phyloP scores from a whole-genome alignment of 108 stramenopile genomes.

The Cyclostephanos tholiformis region DNA sequence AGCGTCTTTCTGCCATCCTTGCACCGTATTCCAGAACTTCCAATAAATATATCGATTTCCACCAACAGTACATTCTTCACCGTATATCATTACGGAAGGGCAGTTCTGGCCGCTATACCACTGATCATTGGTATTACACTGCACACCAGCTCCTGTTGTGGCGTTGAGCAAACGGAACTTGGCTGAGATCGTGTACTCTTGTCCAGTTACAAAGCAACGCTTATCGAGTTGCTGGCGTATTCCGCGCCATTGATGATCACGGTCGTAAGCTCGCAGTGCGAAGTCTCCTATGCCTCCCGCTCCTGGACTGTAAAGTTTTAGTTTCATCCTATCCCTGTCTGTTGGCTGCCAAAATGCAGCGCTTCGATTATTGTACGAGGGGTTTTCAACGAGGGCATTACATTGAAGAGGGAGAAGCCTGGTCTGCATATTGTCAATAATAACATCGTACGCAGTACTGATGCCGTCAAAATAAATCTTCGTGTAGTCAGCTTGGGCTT shows the following conservation, averaged over 20 bases:
- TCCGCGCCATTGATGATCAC: constrained; percentile 30
- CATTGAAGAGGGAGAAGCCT: constrained; percentile 30
- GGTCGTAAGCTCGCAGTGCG: constrained; percentile 37
- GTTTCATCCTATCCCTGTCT: constrained; percentile 27
- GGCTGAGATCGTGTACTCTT: constrained; percentile 41
- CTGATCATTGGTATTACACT: constrained; percentile 37
- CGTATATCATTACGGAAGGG: constrained; percentile 44
- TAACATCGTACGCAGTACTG: constrained; percentile 23
- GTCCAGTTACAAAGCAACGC: constrained; percentile 39
- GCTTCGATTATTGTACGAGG: constrained; percentile 21
- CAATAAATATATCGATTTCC: constrained; percentile 16
- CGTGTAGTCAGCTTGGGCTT: constrained; percentile 16
- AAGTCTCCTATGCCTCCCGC: constrained; percentile 21
- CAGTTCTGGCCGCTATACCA: constrained; percentile 27
- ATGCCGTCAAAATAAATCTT: constrained; percentile 44
- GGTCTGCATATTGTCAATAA: constrained; percentile 40
- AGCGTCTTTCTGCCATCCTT: constrained; percentile 33
- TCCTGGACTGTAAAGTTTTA: constrained; percentile 23
- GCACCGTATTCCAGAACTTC: constrained; percentile 34
- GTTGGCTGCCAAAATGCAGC: constrained; percentile 32
- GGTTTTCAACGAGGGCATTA: constrained; percentile 35
- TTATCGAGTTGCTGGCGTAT: constrained; percentile 37
- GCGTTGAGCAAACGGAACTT: constrained; percentile 42
- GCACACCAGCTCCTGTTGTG: constrained; percentile 30
- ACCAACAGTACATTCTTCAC: constrained; percentile 23